These are phyloP conservation scores for Talaromyces verruculosus DNA, from an alignment of 2,329 filamentous ascomycete species.

Conservation along the genomic window DNA sequence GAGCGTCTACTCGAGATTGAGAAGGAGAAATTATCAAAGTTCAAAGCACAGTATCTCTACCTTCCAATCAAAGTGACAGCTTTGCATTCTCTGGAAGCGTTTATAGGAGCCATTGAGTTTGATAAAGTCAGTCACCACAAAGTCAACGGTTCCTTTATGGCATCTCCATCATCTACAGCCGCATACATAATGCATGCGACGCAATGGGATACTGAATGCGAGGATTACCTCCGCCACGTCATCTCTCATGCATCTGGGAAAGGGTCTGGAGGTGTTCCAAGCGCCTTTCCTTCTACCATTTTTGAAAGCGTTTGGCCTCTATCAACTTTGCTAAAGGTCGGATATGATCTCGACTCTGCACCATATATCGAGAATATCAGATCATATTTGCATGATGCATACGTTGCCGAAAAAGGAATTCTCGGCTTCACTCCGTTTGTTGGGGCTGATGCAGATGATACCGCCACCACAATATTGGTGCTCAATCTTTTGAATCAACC, in stretches of 20 bases:
- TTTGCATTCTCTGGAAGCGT: slow-evolving; percentile 43
- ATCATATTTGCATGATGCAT: slow-evolving; percentile 7
- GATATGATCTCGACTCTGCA: background rate
- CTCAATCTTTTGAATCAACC: slow-evolving; percentile 22
- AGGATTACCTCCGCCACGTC: slow-evolving; percentile 33
- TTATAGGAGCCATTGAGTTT: slow-evolving; percentile 41
- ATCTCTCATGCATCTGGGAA: slow-evolving; percentile 14
- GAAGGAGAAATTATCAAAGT: slow-evolving; percentile 31
- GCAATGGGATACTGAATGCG: slow-evolving; percentile 36
- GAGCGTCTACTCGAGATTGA: slow-evolving; percentile 28
- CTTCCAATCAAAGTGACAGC: slow-evolving; percentile 30
- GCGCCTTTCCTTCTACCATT: slow-evolving; percentile 31
- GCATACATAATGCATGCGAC: slow-evolving; percentile 37
- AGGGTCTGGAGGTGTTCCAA: slow-evolving; percentile 28
- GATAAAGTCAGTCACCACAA: slow-evolving; percentile 37
- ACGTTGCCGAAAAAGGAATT: slow-evolving; percentile 21
- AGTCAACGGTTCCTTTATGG: slow-evolving; percentile 37
- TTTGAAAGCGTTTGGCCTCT: slow-evolving; percentile 33
- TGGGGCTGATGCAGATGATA: slow-evolving; percentile 32
- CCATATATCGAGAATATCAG: background rate
- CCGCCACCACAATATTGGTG: slow-evolving; percentile 26
- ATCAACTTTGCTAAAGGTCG: slow-evolving; percentile 11
- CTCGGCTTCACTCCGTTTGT: slow-evolving; percentile 26
- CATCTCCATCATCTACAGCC: slow-evolving; percentile 44
- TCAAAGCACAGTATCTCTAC: slow-evolving; percentile 33